phyloP scores from a whole-genome alignment of 208 protist species.

The Naegleria fowleri region DNA sequence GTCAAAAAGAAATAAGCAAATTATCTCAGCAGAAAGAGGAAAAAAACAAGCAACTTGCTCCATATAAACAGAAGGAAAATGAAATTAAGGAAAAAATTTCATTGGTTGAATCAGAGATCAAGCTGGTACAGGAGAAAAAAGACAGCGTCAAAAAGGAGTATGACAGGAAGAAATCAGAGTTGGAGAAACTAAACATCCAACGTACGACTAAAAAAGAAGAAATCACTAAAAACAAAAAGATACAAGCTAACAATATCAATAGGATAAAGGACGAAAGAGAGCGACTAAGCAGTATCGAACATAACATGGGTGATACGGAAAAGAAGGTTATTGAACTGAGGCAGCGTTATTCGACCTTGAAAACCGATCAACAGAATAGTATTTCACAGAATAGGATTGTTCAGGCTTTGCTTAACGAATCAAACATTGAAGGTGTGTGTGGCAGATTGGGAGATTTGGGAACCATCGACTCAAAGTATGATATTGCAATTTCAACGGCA shows the following conservation, averaged over 20 bases:
- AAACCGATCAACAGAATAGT: constrained; percentile 25
- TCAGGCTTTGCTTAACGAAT: constrained; percentile 24
- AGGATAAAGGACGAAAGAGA: not conserved
- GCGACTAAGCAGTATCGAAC: not conserved
- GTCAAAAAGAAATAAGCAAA: constrained; percentile 62
- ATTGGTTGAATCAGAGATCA: constrained; percentile 47
- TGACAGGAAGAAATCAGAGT: constrained; percentile 34
- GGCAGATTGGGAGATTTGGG: constrained; percentile 96
- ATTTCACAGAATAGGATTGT: not conserved
- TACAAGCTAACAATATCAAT: not conserved
- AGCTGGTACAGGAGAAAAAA: constrained; percentile 47
- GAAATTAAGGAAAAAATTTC: constrained; percentile 43
- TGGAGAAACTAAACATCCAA: constrained; percentile 60
- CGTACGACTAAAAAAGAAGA: constrained; percentile 46
- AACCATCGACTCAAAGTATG: constrained; percentile 88
- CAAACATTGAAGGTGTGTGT: constrained; percentile 54
- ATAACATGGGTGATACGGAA: not conserved
- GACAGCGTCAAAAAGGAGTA: constrained; percentile 56
- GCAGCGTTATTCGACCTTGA: not conserved
- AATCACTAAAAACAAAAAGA: constrained; percentile 29
- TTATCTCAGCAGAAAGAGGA: constrained; percentile 82
- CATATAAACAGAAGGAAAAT: constrained; percentile 62
- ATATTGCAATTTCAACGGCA: constrained; percentile 94
- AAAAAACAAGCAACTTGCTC: constrained; percentile 74
- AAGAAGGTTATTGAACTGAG: not conserved